Percentiles rank a stretch among this genome's conserved stretches.
phyloP scores from a whole-genome alignment of 2,329 filamentous ascomycete species.

The Macrophomina pseudophaseolina region DNA sequence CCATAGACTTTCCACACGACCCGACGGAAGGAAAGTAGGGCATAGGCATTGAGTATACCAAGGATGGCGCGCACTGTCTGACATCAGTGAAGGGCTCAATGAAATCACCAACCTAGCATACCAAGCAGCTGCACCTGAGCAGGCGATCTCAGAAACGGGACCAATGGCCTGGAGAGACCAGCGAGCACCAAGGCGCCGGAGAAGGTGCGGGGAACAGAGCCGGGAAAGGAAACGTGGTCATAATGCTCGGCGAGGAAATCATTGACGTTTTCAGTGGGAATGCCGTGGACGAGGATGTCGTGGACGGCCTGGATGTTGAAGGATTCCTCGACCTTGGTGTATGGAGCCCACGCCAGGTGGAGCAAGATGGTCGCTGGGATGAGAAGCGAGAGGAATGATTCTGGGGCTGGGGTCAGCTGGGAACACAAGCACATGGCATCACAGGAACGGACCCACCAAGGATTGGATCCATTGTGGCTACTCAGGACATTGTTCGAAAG shows the following conservation, averaged over 20 bases:
- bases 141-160: conserved; percentile 61
- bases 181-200: conserved; percentile 79
- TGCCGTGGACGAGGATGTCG: conserved; percentile 83
- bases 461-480: conserved; percentile 19
- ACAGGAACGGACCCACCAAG: not conserved
- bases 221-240: conserved; percentile 90
- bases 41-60: conserved; percentile 74
- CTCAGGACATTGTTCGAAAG: not conserved
- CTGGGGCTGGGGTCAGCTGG: not conserved
- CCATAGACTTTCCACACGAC: conserved; percentile 73
- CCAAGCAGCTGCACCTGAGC: conserved; percentile 64
- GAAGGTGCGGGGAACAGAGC: conserved; percentile 90
- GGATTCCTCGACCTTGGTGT: conserved; percentile 98
- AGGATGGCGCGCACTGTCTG: conserved; percentile 72
- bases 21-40: conserved; percentile 69
- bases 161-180: conserved; percentile 70
- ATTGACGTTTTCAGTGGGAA: conserved; percentile 63
- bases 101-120: conserved; percentile 36
- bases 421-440: too few species aligned
- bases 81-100: not conserved
- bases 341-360: conserved; percentile 77
- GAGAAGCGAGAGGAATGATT: conserved; percentile 25
- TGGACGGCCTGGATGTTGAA: conserved; percentile 96
- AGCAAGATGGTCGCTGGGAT: conserved; percentile 60
- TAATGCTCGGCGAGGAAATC: conserved; percentile 67